phyloP scores from a whole-genome alignment of 495 filamentous ascomycete species.

The Lasiosphaeria ovina region DNA sequence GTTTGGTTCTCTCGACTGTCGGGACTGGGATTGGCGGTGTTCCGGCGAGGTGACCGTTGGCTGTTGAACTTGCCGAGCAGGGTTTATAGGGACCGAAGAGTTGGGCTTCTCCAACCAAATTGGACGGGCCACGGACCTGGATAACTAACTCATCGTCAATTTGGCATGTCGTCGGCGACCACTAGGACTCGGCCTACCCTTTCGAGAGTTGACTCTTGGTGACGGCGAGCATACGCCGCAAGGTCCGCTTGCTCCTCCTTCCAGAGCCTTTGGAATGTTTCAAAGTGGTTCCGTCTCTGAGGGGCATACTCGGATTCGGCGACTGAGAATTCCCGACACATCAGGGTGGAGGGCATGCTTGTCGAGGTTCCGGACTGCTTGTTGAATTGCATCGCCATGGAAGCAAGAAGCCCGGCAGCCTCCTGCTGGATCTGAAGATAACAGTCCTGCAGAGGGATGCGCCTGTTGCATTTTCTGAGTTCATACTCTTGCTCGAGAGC shows the following conservation, averaged over 20 bases:
- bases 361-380: background rate
- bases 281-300: background rate
- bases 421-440: background rate
- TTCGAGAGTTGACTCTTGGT: background rate
- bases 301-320: background rate
- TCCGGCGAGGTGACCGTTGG: too few relatives aligned
- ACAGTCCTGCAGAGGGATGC: background rate
- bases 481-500: constrained; percentile 1
- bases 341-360: background rate
- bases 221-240: background rate
- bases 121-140: background rate
- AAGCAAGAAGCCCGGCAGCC: background rate
- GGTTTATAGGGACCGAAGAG: background rate
- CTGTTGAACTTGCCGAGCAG: background rate
- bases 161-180: background rate
- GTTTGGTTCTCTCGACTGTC: too few relatives aligned
- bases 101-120: background rate
- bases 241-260: background rate
- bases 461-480: background rate
- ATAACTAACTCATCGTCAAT: background rate
- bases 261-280: background rate
- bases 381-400: background rate
- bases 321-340: background rate
- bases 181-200: background rate
- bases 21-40: too few relatives aligned